A percentile compares a stretch with the other conserved stretches of the same genome.
Conservation (phyloP, 129 eudicot species). For the Flaveria trinervia region DNA sequence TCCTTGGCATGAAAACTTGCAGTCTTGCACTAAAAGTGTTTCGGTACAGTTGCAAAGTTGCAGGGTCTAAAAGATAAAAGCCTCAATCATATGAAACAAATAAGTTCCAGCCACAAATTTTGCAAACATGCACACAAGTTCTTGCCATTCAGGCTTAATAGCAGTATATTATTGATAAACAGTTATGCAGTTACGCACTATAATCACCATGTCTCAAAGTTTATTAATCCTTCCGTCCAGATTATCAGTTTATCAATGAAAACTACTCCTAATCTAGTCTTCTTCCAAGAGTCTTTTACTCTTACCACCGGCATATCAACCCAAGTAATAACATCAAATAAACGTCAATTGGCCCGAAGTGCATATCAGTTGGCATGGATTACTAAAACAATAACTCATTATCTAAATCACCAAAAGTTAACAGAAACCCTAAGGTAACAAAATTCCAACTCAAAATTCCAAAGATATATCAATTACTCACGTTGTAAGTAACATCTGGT, state of each 20-base stretch:
- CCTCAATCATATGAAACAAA: background rate
- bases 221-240: background rate
- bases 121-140: background rate
- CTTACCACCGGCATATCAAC: too few species aligned
- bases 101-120: background rate
- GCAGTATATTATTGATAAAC: background rate
- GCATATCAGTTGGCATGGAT: background rate
- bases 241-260: background rate
- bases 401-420: background rate
- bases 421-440: slow-evolving; percentile 14
- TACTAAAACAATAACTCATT: background rate
- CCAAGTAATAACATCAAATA: background rate
- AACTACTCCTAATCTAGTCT: too few species aligned
- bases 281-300: too few species aligned
- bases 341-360: background rate
- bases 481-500: slow-evolving; percentile 82
- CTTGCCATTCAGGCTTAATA: slow-evolving; percentile 1
- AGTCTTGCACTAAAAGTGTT: background rate
- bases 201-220: background rate
- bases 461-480: slow-evolving; percentile 28
- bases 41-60: background rate
- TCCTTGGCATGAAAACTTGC: background rate
- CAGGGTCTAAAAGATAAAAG: background rate
- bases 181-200: slow-evolving; percentile 1
- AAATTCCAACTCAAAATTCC: background rate